Base-by-base conservation (phyloP, 345 rosid genomes). In the Firmiana major region DNA sequence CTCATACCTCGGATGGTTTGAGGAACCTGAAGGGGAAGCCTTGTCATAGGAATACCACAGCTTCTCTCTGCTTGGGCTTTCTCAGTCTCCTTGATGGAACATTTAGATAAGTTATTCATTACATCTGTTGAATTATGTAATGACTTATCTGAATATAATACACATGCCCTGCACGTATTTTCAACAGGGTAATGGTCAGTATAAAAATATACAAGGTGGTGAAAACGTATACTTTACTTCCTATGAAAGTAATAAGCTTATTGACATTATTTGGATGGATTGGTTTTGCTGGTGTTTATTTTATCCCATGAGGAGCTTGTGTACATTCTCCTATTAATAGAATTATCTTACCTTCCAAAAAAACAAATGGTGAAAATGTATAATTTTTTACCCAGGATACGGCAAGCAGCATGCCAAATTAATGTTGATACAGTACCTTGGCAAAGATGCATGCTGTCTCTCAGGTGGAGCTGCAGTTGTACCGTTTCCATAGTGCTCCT, bases 371-470 rank as follows among this genome's bases (percentile, higher is more conserved):
- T 72, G 31, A 49, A 64, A 75, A 62, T 45, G 22, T 4, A 9
- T 12, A 65, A 26, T 17, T 62, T 46, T 42, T 17, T 48, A 51
- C 73, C 72, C 26, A 16, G 8, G 40, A 54, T 9, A 24, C 45
- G 34, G 16, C 68, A 48, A 75, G 31, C 40, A 46, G 63, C 71
- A 75, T 31, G 54, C 73, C 59, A 49, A 66, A 45, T 48, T 48
- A 31, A 28, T 15, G 63, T 36, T 40, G 31, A 74, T 22, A 17
- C 48, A 45, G 60, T 87, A 93, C 99, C 99, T 91, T 57, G 99
- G 99, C 80, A 96, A 85, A 21, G 99, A 96, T 78, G 98, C 93
- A 78, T 93, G 99, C 78, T 93, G 98, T 84, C 99, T 91, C 85
- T 93, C 98, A 0, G 87, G 98, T 60, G 99, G 94, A 78, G 87